phyloP scores from a whole-genome alignment of 768 basidiomycete species.

The Kwoniella dendrophila region DNA sequence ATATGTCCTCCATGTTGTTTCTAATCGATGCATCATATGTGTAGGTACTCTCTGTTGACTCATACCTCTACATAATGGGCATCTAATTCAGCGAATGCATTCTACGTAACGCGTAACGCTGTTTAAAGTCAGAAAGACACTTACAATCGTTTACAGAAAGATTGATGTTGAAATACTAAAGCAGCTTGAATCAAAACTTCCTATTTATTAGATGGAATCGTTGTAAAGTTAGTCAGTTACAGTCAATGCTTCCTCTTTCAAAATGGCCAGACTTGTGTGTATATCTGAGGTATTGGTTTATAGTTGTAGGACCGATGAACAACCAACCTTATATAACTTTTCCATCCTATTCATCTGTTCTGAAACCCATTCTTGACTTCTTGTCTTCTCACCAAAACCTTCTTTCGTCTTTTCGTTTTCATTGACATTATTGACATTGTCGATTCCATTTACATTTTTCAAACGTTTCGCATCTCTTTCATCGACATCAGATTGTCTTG shows the following conservation, averaged over 20 bases:
- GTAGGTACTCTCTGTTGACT: slow-evolving; percentile 8
- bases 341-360: slow-evolving; percentile 21
- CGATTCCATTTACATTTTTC: too few relatives aligned
- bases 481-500: slow-evolving; percentile 12
- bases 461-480: slow-evolving; percentile 13
- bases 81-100: not conserved
- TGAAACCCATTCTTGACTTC: not conserved
- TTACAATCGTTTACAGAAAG: slow-evolving; percentile 21
- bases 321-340: slow-evolving; percentile 23
- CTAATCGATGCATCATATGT: slow-evolving; percentile 23
- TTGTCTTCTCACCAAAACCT: not conserved
- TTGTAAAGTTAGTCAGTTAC: too few relatives aligned
- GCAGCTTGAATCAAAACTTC: slow-evolving; percentile 23
- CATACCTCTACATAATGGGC: slow-evolving; percentile 10
- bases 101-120: not conserved
- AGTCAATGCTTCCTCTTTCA: not conserved
- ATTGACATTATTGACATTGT: not conserved
- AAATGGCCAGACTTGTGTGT: not conserved
- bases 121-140: not conserved
- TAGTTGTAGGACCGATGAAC: not conserved
- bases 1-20: slow-evolving; percentile 20
- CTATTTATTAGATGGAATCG: too few relatives aligned
- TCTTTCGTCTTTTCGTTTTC: not conserved
- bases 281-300: not conserved
- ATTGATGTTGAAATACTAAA: slow-evolving; percentile 27